A percentile compares a stretch with the other conserved stretches of the same genome.
These are phyloP conservation scores for Trypanosoma theileri DNA, from an alignment of 208 protist genomes.

Conservation along the genomic window DNA sequence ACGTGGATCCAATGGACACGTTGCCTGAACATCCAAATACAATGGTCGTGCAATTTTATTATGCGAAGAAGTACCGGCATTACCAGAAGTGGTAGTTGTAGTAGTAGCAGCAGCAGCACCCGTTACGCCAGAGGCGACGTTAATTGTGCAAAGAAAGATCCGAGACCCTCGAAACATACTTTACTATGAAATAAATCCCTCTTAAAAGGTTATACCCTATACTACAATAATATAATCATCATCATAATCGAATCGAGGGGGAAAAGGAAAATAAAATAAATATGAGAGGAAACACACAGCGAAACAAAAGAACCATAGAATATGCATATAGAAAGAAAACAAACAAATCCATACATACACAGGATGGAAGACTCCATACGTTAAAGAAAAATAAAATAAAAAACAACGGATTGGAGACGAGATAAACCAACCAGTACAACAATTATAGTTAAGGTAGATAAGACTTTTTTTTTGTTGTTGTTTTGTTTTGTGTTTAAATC, in stretches of 20 bases:
- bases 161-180: constrained; percentile 49
- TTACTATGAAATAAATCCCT: not conserved
- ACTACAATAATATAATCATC: not conserved
- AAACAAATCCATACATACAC: constrained; percentile 22
- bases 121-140: not conserved
- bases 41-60: constrained; percentile 50
- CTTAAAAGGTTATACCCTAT: not conserved
- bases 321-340: constrained; percentile 1
- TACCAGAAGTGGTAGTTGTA: constrained; percentile 1
- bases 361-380: constrained; percentile 8
- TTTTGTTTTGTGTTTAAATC: no score
- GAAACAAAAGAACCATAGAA: not conserved
- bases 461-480: not conserved
- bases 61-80: constrained; percentile 1
- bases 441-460: not conserved
- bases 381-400: constrained; percentile 6
- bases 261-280: not conserved
- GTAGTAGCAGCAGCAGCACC: constrained; percentile 6
- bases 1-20: constrained; percentile 95
- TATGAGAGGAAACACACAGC: not conserved
- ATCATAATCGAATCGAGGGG: no score
- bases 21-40: constrained; percentile 97
- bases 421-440: constrained; percentile 11
- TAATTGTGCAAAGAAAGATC: constrained; percentile 26
- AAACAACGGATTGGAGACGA: not conserved